Evolutionary conservation across 2,329 filamentous ascomycete species (phyloP).

Genomic region (Diplodia scrobiculata): DNA sequence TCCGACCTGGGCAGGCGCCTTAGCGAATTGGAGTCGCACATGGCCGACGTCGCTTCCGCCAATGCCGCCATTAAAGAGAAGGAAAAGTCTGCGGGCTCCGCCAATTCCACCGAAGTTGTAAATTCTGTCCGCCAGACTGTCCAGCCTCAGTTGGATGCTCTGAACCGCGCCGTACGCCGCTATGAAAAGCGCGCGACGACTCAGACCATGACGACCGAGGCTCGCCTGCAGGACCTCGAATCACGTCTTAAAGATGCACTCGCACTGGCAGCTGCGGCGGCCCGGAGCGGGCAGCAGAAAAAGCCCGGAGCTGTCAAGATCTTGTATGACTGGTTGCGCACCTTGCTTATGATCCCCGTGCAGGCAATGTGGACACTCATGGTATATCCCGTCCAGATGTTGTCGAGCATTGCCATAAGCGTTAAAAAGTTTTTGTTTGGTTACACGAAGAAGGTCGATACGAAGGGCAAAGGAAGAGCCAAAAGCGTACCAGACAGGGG

Average conservation of each 20-base stretch:
- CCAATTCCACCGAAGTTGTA: conserved; percentile 42
- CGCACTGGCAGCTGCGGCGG: conserved; percentile 73
- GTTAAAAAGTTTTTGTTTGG: conserved; percentile 28
- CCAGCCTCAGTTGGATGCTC: conserved; percentile 80
- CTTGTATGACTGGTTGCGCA: conserved; percentile 38
- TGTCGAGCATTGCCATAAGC: neutral
- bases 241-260: conserved; percentile 73
- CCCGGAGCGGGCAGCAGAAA: conserved; percentile 40
- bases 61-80: conserved; percentile 35
- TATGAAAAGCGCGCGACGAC: conserved; percentile 87
- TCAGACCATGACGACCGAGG: conserved; percentile 73
- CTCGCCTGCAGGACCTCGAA: conserved; percentile 71
- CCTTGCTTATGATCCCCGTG: conserved; percentile 33
- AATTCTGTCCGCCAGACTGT: conserved; percentile 65
- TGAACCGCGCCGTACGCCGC: conserved; percentile 83
- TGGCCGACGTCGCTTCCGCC: conserved; percentile 47
- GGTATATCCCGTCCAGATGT: conserved; percentile 39
- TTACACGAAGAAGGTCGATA: conserved; percentile 10
- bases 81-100: conserved; percentile 3
- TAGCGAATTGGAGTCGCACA: conserved; percentile 66
- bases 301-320: conserved; percentile 39
- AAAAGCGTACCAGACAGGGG: conserved; percentile 1
- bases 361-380: conserved; percentile 38
- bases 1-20: conserved; percentile 55
- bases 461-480: conserved; percentile 23